Base-by-base conservation (phyloP, 202 grass and related monocot species). In the Schoenoplectus triqueter region DNA sequence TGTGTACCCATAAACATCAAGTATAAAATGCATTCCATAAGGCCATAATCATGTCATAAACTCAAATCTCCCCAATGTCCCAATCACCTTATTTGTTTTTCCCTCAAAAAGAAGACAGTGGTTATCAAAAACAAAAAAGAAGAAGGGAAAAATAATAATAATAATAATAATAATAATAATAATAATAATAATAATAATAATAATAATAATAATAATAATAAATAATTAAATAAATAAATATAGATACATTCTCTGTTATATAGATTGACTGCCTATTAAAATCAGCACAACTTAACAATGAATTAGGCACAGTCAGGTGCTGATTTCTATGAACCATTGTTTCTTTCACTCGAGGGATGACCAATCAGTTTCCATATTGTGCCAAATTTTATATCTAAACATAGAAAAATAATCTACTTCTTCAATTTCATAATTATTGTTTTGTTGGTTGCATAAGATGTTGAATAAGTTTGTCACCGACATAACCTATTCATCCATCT, bases 1-100 rank as follows among this genome's bases (percentile, higher is more conserved):
- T 40, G 51, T 77, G 20, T n/a, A 77, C 47, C 7, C 21, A 77
- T 41, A 77, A 57, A 56, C 20, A 39, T 57, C 50, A 40, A 57
- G 15, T 57, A 77, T 77, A 57, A 57, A 51, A 77, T 77, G 19
- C 19, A 56, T 57, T 40, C 18, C 74, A 60, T 42, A 61, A 78
- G 13, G 60, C 39, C 42, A 78, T 2, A 59, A 60, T 40, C 3
- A 57, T 57, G 74, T 31, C 74, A 17, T 42, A 59, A 22, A 78
- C 74, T 78, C 20, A 60, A 31, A 60, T 17, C 52, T 78, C 74
- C 51, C 31, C 51, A 78, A 78, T 40, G n/a, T 21, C 10, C 50
- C 54, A 77, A 75, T 22, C 10, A 3, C 48, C 20, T 39, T 39
- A 20, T 59, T 4, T 55, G 50, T 11, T 50, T 20, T 22, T 10